A percentile compares a stretch with the other conserved stretches of the same genome.
These are phyloP conservation scores for Colletotrichum sp. DNA, from an alignment of 2,329 filamentous ascomycete species.

Conservation along the genomic window DNA sequence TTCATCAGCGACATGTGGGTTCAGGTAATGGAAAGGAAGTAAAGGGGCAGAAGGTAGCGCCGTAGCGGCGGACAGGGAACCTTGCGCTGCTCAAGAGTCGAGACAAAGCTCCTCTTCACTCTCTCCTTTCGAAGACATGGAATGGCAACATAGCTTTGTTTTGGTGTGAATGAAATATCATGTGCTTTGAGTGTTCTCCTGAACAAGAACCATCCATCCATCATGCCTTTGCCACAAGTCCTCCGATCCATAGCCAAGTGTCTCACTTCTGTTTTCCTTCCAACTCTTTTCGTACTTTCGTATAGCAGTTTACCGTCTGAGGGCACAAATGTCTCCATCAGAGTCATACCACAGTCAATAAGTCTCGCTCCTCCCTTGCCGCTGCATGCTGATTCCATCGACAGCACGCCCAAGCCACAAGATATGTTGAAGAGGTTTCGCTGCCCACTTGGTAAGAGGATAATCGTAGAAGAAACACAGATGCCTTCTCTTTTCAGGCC, in stretches of 20 bases:
- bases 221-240: neutral
- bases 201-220: neutral
- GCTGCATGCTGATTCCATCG: accelerated
- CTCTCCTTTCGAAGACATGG: accelerated
- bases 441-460: neutral
- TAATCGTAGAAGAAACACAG: neutral
- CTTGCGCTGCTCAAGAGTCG: no score
- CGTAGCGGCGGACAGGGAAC: no score
- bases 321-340: neutral
- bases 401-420: neutral
- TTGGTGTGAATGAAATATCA: neutral
- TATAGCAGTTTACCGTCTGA: neutral
- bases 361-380: neutral
- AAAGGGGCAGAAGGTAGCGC: neutral
- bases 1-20: slow-evolving; percentile 37
- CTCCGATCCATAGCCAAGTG: accelerated
- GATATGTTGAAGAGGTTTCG: neutral
- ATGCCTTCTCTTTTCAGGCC: neutral
- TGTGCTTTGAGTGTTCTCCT: neutral
- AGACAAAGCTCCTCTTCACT: neutral
- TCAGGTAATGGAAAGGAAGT: slow-evolving; percentile 27
- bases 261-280: neutral
- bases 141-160: neutral
- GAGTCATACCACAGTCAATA: neutral
- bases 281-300: neutral